Evolutionary conservation across 2,329 filamentous ascomycete genomes (phyloP).

Genomic region (Diaporthe aspalathi): DNA sequence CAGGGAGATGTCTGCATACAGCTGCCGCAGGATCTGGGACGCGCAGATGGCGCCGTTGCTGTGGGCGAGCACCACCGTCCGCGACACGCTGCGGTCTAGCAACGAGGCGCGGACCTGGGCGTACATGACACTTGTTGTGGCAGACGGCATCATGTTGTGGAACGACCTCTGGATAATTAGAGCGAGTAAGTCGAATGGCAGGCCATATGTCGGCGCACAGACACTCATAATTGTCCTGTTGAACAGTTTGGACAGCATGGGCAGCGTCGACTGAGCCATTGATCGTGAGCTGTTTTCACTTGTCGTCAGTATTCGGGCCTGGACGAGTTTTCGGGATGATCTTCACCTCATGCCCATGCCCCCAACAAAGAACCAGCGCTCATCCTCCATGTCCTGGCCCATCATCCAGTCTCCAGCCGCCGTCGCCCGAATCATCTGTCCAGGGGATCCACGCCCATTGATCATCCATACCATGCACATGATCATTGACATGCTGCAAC

Average conservation of each 20-base stretch:
- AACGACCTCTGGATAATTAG: conserved; percentile 48
- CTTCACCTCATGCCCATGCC: conserved; percentile 50
- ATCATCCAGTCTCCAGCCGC: conserved; percentile 45
- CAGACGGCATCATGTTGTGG: conserved; percentile 45
- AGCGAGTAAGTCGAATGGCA: conserved; percentile 62
- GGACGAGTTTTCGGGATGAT: background rate
- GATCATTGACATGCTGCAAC: conserved; percentile 42
- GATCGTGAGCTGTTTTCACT: conserved; percentile 44
- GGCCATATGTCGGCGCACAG: conserved; percentile 61
- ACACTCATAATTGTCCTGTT: conserved; percentile 60
- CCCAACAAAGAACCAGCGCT: conserved; percentile 51
- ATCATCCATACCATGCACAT: conserved; percentile 46
- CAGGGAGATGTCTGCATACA: conserved; percentile 52
- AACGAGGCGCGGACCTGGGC: conserved; percentile 51
- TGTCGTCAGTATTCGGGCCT: background rate
- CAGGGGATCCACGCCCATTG: conserved; percentile 42
- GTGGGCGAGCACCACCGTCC: conserved; percentile 55
- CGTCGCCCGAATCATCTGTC: conserved; percentile 41
- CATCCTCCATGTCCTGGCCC: conserved; percentile 45
- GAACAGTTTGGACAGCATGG: conserved; percentile 52
- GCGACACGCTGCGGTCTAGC: conserved; percentile 47
- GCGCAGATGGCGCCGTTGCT: conserved; percentile 52
- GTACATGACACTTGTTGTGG: conserved; percentile 49
- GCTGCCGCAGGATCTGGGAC: conserved; percentile 50
- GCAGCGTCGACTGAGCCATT: conserved; percentile 47